Percentiles rank a stretch among this genome's conserved stretches.
Evolutionary conservation across 306 rosid genomes (phyloP).

Genomic region (Macrotyloma uniflorum): DNA sequence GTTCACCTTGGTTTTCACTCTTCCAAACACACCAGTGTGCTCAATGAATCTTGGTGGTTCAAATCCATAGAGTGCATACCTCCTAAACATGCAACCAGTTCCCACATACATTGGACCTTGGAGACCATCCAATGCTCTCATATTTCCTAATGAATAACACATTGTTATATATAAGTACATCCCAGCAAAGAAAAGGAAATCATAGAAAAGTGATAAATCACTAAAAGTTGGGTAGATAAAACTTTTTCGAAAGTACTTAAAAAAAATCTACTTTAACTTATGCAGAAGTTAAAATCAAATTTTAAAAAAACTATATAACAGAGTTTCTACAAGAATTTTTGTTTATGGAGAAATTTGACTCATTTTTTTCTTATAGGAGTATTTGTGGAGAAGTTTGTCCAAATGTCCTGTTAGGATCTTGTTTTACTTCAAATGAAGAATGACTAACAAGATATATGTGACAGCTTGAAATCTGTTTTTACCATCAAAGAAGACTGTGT

Average conservation of each 20-base stretch:
- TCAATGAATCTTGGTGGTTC: slow-evolving; percentile 12
- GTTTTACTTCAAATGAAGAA: not conserved
- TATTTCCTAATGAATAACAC: slow-evolving; percentile 9
- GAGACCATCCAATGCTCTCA: slow-evolving; percentile 29
- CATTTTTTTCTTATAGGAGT: no score
- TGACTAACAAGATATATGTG: not conserved
- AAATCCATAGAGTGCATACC: slow-evolving; percentile 20
- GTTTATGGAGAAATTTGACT: no score
- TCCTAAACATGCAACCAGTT: slow-evolving; percentile 23
- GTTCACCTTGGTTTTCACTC: slow-evolving; percentile 21
- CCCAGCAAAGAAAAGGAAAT: not conserved
- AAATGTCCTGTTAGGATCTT: not conserved
- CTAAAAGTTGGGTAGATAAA: not conserved
- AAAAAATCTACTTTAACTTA: no score
- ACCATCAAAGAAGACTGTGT: slow-evolving; percentile 28
- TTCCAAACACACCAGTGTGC: slow-evolving; percentile 21
- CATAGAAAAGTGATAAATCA: not conserved
- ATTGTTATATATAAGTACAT: not conserved
- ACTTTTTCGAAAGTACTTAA: no score
- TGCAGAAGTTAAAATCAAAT: no score
- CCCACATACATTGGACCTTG: slow-evolving; percentile 31
- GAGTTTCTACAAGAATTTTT: no score
- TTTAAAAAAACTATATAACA: no score
- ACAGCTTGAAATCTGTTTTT: not conserved
- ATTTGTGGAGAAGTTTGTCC: no score